Percentiles rank a stretch among this genome's conserved stretches.
Conservation (phyloP, 2,329 filamentous ascomycete species). For the Lithohypha guttulata region DNA sequence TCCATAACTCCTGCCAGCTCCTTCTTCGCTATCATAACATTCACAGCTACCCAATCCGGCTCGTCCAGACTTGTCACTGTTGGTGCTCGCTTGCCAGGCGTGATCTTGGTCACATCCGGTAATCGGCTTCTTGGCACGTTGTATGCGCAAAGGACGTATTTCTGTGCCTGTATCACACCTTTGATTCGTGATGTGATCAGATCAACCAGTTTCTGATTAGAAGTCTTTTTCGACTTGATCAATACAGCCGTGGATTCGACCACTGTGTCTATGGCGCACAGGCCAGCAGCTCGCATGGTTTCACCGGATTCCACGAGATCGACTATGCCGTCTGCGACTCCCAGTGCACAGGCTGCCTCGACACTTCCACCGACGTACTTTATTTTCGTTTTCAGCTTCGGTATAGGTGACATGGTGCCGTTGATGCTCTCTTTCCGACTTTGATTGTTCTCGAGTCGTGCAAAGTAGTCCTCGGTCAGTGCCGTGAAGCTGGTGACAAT, state of each 20-base stretch:
- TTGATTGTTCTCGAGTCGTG: constrained; percentile 52
- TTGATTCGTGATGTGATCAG: constrained; percentile 77
- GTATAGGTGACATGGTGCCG: constrained; percentile 26
- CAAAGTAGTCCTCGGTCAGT: constrained; percentile 74
- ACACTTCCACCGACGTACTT: constrained; percentile 94
- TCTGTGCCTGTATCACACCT: constrained; percentile 90
- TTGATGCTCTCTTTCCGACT: constrained; percentile 27
- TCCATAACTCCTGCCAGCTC: constrained; percentile 81
- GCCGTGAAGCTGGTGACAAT: constrained; percentile 92
- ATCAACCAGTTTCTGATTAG: constrained; percentile 68
- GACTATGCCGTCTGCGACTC: constrained; percentile 92
- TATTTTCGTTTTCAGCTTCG: constrained; percentile 72
- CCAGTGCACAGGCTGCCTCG: constrained; percentile 88
- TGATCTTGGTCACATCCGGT: constrained; percentile 59
- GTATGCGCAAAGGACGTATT: constrained; percentile 91
- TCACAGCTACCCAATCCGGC: constrained; percentile 87
- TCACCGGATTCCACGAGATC: constrained; percentile 97
- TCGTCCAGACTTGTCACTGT: constrained; percentile 84
- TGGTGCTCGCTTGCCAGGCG: constrained; percentile 85
- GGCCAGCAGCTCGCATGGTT: constrained; percentile 91
- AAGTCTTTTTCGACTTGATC: constrained; percentile 78
- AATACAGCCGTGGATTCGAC: constrained; percentile 78
- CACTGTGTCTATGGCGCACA: constrained; percentile 90
- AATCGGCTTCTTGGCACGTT: constrained; percentile 70
- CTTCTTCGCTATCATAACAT: constrained; percentile 85